These are phyloP conservation scores for Debaryomyces prosopidis DNA, from an alignment of 805 yeast species.

Conservation along the genomic window DNA sequence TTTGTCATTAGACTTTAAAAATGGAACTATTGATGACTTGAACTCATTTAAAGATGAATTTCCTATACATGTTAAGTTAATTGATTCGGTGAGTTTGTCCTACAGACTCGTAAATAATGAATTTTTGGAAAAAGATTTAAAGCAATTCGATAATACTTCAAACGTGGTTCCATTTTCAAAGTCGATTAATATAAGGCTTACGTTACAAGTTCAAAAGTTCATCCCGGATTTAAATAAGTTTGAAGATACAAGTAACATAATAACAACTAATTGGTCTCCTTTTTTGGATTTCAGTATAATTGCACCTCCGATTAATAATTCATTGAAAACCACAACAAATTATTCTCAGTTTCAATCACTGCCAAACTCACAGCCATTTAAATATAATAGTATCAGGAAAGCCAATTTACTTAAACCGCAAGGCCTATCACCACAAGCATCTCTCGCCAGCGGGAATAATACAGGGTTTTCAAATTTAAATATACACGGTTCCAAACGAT, in stretches of 20 bases:
- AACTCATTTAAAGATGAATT: constrained; percentile 16
- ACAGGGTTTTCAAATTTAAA: constrained; percentile 1
- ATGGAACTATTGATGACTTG: constrained; percentile 26
- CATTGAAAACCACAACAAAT: constrained; percentile 27
- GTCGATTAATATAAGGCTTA: constrained; percentile 26
- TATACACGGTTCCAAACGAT: constrained; percentile 1
- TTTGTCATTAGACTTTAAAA: constrained; percentile 24
- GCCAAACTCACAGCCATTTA: constrained; percentile 9
- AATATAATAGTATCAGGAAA: constrained; percentile 14
- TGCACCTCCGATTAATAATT: constrained; percentile 41
- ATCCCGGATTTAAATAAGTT: constrained; percentile 4
- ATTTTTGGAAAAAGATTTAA: constrained; percentile 19
- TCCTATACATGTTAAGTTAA: constrained; percentile 26
- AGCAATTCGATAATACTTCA: constrained; percentile 12
- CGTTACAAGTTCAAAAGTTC: constrained; percentile 23
- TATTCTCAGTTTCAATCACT: constrained; percentile 23
- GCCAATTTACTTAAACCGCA: constrained; percentile 19
- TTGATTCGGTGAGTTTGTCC: constrained; percentile 35
- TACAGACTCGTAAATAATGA: constrained; percentile 35
- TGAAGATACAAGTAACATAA: constrained; percentile 24
- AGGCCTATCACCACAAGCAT: constrained; percentile 7
- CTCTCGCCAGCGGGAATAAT: constrained; percentile 2
- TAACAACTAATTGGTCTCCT: constrained; percentile 42
- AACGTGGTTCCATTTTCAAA: constrained; percentile 19
- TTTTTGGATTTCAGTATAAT: constrained; percentile 34